Evolutionary conservation across 805 yeast species (phyloP).

Genomic region (Ogataea henricii): DNA sequence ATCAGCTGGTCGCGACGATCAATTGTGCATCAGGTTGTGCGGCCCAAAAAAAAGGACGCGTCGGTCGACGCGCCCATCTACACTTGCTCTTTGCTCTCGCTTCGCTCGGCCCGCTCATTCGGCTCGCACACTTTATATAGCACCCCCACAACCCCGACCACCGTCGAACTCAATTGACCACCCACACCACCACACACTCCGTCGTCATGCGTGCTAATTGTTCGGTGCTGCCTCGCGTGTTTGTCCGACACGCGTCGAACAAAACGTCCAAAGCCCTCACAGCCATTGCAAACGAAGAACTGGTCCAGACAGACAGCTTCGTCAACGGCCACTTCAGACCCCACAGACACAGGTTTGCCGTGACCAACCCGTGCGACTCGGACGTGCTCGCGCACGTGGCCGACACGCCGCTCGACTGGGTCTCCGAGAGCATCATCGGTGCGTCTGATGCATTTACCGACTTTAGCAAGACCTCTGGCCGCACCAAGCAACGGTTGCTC

Average conservation of each 20-base stretch:
- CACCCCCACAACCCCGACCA: too few relatives aligned
- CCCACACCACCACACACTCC: neutral
- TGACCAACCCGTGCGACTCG: conserved; percentile 66
- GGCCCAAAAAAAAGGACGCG: neutral
- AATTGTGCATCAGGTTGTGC: too few relatives aligned
- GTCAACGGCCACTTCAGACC: conserved; percentile 66
- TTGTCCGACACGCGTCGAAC: neutral
- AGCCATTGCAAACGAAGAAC: conserved; percentile 43
- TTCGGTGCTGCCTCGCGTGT: neutral
- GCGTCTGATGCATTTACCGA: conserved; percentile 54
- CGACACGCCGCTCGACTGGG: conserved; percentile 49
- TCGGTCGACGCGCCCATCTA: neutral
- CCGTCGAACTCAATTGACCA: too few relatives aligned
- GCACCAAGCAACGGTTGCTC: conserved; percentile 57
- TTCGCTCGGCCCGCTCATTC: neutral
- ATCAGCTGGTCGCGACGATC: too few relatives aligned
- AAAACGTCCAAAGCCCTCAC: conserved; percentile 2
- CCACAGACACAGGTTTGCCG: conserved; percentile 29
- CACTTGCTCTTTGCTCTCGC: neutral
- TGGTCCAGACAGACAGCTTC: conserved; percentile 59
- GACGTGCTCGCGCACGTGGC: conserved; percentile 55
- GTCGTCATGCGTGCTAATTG: too few relatives aligned
- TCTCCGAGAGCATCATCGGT: conserved; percentile 49
- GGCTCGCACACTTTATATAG: too few relatives aligned
- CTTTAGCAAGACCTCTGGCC: conserved; percentile 52